Evolutionary conservation across 768 basidiomycete species (phyloP), one percentile per base, ranked within the genome.

Genomic region (Psilocybe cubensis): DNA sequence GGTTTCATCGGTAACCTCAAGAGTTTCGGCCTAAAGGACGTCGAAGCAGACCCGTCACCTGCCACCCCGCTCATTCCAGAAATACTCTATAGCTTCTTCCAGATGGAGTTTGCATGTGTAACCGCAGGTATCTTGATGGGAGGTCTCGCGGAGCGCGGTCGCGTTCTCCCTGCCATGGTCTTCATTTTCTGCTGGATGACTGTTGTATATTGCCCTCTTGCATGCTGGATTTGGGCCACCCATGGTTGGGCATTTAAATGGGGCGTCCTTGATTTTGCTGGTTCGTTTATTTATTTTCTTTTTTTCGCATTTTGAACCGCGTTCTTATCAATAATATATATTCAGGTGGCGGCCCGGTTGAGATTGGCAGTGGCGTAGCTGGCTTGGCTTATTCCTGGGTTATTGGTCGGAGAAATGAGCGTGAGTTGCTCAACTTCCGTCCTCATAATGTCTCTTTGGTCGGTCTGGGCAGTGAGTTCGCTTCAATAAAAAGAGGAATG

Each of bases 221-320:
- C 92, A 28, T 89, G 82, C 70, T 95, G 93, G 91, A 81, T 83
- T 2, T 96, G 93, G 93, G 84, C 84, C 50, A 62, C 74, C 0
- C 85, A 89, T 58, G 94, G 94, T 1, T 97, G 94, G 94, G 88
- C 82, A 6, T 89, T 86, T 71, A 85, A 83, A 63, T 91, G 86
- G 81, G 94, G 94, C 14, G 89, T 91, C 24, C 77, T 92, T 45
- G 93, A 96, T 70, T 97, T 91, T 68, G 93, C 94, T 53, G 93
- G 92, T 81, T 67, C 66, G 77, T 65, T 20, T 50, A 6, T 55
- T 25, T 27, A 49, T 7, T 55, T 28, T 24, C 43, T 42, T 31
- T 35, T 4, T 25, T 14, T 21, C 8, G 17, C 21, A 9, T 7
- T 41, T 38, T 54, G 12, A 38, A 44, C 52, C 54, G 11, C 17